Evolutionary conservation across 805 yeast genomes (phyloP).

Genomic region (Ogataea polymorpha): DNA sequence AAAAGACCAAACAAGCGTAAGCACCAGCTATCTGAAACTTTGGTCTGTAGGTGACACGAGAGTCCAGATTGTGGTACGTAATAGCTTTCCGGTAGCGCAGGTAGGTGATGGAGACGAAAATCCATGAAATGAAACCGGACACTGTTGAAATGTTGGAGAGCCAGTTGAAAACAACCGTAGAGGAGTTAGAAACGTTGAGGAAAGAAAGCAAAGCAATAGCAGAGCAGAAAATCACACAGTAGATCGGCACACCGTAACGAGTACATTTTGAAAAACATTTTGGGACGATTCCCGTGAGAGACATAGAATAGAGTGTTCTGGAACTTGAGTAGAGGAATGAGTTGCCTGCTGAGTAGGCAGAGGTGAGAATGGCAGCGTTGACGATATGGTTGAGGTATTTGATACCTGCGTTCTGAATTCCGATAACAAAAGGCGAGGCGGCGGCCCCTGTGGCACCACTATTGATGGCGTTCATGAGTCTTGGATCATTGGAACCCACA

Average conservation of each 20-base stretch:
- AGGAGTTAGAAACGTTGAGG: constrained; percentile 50
- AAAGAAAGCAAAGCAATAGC: constrained; percentile 46
- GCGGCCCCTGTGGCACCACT: constrained; percentile 51
- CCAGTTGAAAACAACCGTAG: constrained; percentile 60
- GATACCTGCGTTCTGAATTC: constrained; percentile 59
- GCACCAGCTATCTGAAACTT: constrained; percentile 56
- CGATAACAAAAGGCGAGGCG: constrained; percentile 66
- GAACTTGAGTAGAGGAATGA: constrained; percentile 42
- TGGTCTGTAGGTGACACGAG: constrained; percentile 58
- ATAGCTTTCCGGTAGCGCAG: constrained; percentile 66
- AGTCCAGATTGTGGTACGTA: constrained; percentile 45
- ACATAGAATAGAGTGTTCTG: constrained; percentile 40
- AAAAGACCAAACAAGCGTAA: constrained; percentile 45
- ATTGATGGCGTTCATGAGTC: constrained; percentile 42
- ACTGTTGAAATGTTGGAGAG: constrained; percentile 62
- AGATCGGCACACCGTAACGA: constrained; percentile 55
- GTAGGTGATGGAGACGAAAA: constrained; percentile 50
- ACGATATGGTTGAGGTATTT: constrained; percentile 57
- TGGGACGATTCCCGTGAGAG: constrained; percentile 40
- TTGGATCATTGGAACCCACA: constrained; percentile 50
- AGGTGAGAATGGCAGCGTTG: constrained; percentile 58
- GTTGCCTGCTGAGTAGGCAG: constrained; percentile 53
- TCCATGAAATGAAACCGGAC: constrained; percentile 67
- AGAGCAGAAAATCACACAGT: constrained; percentile 41
- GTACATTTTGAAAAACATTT: constrained; percentile 35